phyloP scores from a whole-genome alignment of 192 early-diverging fungal species.

The Dimargaris verticillata region DNA sequence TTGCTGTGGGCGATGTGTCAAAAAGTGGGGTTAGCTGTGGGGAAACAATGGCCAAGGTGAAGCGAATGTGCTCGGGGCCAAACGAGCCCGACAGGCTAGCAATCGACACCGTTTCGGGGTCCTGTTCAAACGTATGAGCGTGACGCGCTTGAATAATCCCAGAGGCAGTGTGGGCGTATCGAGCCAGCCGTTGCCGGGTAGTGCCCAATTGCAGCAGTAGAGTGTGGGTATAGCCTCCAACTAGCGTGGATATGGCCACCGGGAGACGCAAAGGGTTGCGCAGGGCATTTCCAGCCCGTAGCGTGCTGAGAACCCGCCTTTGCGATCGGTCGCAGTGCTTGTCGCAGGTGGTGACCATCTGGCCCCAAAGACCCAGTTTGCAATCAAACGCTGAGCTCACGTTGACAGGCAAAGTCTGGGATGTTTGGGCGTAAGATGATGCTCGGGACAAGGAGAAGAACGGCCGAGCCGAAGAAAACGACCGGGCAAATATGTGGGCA shows the following conservation, averaged over 20 bases:
- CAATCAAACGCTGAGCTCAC: neutral
- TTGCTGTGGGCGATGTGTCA: neutral
- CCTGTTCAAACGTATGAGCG: neutral
- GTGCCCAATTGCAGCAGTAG: too few species aligned
- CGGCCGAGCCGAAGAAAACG: neutral
- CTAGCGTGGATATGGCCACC: too few species aligned
- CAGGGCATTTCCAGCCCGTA: neutral
- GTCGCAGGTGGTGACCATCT: neutral
- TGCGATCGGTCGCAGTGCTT: neutral
- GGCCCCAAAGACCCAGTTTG: neutral
- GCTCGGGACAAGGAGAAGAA: neutral
- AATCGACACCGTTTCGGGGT: neutral
- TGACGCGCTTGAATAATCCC: neutral
- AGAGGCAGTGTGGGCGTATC: too few species aligned
- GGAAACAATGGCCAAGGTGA: neutral
- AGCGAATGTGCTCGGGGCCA: neutral
- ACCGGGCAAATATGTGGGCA: neutral
- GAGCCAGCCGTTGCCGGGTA: too few species aligned
- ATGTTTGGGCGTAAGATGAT: neutral
- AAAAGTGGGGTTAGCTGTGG: neutral
- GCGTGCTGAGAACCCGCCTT: neutral
- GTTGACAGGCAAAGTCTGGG: neutral
- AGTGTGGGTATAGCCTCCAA: too few species aligned
- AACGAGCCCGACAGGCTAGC: neutral
- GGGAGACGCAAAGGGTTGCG: neutral